Conservation (phyloP, 2,329 filamentous ascomycete genomes). For the Beauveria pseudobassiana region DNA sequence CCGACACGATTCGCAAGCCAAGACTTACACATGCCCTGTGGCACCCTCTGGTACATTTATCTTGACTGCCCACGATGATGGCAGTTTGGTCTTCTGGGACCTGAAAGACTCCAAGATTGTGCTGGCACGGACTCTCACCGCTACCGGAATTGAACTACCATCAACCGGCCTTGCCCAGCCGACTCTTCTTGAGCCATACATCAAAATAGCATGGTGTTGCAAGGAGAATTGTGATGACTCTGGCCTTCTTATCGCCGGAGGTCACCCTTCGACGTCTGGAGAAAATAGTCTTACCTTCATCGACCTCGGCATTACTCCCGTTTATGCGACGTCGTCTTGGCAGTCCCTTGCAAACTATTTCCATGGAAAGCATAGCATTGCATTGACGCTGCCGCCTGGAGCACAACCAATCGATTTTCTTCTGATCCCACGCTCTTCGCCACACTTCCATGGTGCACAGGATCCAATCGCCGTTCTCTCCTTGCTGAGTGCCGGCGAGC, state of each 20-base stretch:
- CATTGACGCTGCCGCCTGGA: slow-evolving; percentile 68
- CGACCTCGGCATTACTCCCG: slow-evolving; percentile 80
- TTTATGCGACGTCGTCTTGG: slow-evolving; percentile 89
- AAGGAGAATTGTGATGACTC: slow-evolving; percentile 93
- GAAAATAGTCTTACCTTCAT: slow-evolving; percentile 79
- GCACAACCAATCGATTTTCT: slow-evolving; percentile 75
- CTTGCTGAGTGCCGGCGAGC: slow-evolving; percentile 75
- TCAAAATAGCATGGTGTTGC: slow-evolving; percentile 83
- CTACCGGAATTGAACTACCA: slow-evolving; percentile 65
- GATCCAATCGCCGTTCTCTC: slow-evolving; percentile 83
- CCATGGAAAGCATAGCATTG: slow-evolving; percentile 62
- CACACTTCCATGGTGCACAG: slow-evolving; percentile 79
- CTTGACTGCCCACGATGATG: slow-evolving; percentile 80
- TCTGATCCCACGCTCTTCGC: slow-evolving; percentile 72
- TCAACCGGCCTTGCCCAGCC: slow-evolving; percentile 42
- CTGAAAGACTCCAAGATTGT: slow-evolving; percentile 78
- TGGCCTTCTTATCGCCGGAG: slow-evolving; percentile 78
- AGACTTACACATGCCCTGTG: slow-evolving; percentile 76
- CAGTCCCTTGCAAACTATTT: slow-evolving; percentile 73
- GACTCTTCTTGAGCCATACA: slow-evolving; percentile 64
- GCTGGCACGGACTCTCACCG: slow-evolving; percentile 72
- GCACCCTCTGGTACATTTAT: slow-evolving; percentile 91
- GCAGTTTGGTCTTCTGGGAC: slow-evolving; percentile 91
- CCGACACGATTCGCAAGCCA: slow-evolving; percentile 60
- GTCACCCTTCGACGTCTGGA: slow-evolving; percentile 57